These are phyloP conservation scores for Globisporangium paroecandrum DNA, from an alignment of 352 stramenopile species.

Conservation along the genomic window DNA sequence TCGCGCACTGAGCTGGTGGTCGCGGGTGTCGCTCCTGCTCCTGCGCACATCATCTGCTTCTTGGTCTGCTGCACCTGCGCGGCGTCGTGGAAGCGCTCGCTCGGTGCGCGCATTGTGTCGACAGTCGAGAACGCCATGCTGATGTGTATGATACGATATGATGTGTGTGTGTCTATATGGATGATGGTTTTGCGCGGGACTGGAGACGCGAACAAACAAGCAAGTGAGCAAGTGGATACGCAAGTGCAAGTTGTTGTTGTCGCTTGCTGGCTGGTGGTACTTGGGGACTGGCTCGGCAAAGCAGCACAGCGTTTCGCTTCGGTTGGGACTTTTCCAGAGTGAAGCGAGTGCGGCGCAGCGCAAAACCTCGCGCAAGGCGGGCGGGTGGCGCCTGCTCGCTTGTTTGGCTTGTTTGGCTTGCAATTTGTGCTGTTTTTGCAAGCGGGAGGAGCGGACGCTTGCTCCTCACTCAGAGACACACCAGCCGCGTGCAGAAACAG, in stretches of 20 bases:
- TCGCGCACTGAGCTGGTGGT: slow-evolving; percentile 41
- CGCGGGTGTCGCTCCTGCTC: not conserved
- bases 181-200: not conserved
- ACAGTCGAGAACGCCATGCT: slow-evolving; percentile 48
- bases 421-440: slow-evolving; percentile 6
- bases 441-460: not conserved
- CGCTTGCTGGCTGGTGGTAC: not conserved
- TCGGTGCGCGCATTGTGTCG: slow-evolving; percentile 34
- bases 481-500: not conserved
- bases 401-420: not conserved
- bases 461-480: slow-evolving; percentile 16
- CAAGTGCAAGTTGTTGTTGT: slow-evolving; percentile 2
- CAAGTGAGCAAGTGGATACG: not conserved
- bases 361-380: not conserved
- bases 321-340: slow-evolving; percentile 15
- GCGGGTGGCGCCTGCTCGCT: not conserved
- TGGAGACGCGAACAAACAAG: not conserved
- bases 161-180: not conserved
- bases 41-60: slow-evolving; percentile 6
- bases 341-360: slow-evolving; percentile 3
- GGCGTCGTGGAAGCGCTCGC: slow-evolving; percentile 15
- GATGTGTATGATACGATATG: slow-evolving; percentile 6
- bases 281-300: not conserved
- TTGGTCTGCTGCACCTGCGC: slow-evolving; percentile 21
- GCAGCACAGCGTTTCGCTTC: slow-evolving; percentile 10